Conservation (phyloP, 441 rosid species). For the Gossypium davidsonii region DNA sequence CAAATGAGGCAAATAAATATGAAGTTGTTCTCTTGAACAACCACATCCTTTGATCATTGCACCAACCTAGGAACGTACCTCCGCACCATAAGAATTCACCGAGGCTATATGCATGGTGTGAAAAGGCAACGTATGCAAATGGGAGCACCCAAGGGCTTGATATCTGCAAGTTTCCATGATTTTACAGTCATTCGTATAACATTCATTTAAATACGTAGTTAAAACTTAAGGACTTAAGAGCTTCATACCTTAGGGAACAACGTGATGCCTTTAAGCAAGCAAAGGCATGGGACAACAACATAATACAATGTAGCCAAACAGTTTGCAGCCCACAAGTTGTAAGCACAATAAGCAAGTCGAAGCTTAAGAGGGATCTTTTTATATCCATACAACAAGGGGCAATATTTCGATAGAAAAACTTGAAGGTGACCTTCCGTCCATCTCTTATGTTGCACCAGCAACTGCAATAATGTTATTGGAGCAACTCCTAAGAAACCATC, state of each 20-base stretch:
- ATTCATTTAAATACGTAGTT: not conserved
- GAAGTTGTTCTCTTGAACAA: slow-evolving; percentile 24
- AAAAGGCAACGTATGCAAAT: slow-evolving; percentile 17
- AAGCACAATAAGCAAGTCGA: slow-evolving; percentile 18
- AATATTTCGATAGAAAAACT: slow-evolving; percentile 23
- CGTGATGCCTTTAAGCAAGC: slow-evolving; percentile 22
- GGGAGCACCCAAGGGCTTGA: slow-evolving; percentile 24
- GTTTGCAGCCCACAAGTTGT: slow-evolving; percentile 18
- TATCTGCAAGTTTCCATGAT: slow-evolving; percentile 5
- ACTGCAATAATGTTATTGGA: slow-evolving; percentile 26
- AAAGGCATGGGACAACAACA: slow-evolving; percentile 21
- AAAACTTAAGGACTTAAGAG: not conserved
- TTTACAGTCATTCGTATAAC: not conserved
- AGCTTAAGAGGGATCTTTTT: slow-evolving; percentile 19
- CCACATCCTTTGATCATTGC: slow-evolving; percentile 18
- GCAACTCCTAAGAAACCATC: slow-evolving; percentile 25
- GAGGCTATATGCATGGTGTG: slow-evolving; percentile 8
- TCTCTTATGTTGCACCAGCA: slow-evolving; percentile 27
- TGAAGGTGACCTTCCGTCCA: slow-evolving; percentile 32
- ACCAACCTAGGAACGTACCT: slow-evolving; percentile 27
- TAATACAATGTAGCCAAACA: slow-evolving; percentile 23
- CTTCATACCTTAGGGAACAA: slow-evolving; percentile 25
- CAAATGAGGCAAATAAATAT: slow-evolving; percentile 20
- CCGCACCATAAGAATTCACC: slow-evolving; percentile 22
- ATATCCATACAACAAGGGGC: slow-evolving; percentile 17